phyloP scores from a whole-genome alignment of 2,329 filamentous ascomycete genomes.

The Pseudocercospora eumusae region DNA sequence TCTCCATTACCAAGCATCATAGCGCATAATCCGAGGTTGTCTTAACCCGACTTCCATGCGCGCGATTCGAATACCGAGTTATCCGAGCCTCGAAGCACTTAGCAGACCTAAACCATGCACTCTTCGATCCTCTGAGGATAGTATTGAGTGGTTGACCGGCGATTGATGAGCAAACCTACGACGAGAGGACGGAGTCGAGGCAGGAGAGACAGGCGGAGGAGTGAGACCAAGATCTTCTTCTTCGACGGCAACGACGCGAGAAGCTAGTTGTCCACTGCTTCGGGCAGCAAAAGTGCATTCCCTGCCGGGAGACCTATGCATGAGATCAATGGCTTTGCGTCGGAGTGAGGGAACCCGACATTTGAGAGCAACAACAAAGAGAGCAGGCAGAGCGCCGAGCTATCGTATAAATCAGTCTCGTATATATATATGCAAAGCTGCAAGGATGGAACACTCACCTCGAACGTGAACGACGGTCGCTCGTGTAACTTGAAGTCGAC shows the following conservation, averaged over 20 bases:
- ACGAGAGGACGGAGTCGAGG: neutral
- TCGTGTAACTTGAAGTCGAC: constrained; percentile 13
- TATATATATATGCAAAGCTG: neutral
- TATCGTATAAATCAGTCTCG: neutral
- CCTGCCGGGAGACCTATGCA: constrained; percentile 27
- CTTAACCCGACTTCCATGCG: constrained; percentile 9
- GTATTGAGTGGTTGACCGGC: constrained; percentile 17
- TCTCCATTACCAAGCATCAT: constrained; percentile 12
- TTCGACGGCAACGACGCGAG: constrained; percentile 28
- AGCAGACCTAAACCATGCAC: constrained; percentile 19
- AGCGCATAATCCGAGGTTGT: constrained; percentile 24
- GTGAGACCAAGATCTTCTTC: constrained; percentile 29
- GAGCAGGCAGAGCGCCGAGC: constrained; percentile 25
- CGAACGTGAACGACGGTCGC: constrained; percentile 31
- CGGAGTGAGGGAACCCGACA: constrained; percentile 31
- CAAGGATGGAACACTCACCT: constrained; percentile 15
- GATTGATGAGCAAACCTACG: neutral
- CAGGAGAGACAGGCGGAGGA: constrained; percentile 10
- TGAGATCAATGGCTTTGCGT: constrained; percentile 28
- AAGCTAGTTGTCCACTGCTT: constrained; percentile 22
- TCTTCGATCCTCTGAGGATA: constrained; percentile 22
- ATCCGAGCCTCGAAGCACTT: constrained; percentile 21
- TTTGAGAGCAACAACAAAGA: constrained; percentile 32
- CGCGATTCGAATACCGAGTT: constrained; percentile 17
- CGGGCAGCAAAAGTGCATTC: constrained; percentile 31